A percentile compares a stretch with the other conserved stretches of the same genome.
phyloP scores from a whole-genome alignment of 1,284 basidiomycete genomes.

The Pyrrhoderma noxium region DNA sequence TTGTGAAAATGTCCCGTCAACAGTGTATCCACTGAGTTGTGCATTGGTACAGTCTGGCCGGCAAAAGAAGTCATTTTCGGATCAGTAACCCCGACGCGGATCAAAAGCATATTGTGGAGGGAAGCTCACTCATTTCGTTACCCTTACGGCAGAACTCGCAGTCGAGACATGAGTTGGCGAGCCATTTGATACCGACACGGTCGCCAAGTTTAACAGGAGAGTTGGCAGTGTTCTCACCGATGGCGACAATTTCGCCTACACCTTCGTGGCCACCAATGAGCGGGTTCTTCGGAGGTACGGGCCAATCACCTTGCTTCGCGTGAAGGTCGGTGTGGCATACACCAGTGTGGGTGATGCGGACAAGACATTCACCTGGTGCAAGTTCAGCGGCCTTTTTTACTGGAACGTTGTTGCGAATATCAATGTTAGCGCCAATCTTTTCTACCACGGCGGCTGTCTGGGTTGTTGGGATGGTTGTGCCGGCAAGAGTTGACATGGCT shows the following conservation, averaged over 20 bases:
- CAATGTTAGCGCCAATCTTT: slow-evolving; percentile 29
- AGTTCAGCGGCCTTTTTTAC: slow-evolving; percentile 54
- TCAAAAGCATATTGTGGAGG: slow-evolving; percentile 13
- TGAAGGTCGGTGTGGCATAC: slow-evolving; percentile 65
- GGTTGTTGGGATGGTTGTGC: slow-evolving; percentile 33
- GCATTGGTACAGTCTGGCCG: slow-evolving; percentile 36
- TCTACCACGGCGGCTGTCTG: slow-evolving; percentile 45
- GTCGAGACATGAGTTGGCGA: slow-evolving; percentile 53
- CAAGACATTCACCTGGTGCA: slow-evolving; percentile 56
- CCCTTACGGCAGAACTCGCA: slow-evolving; percentile 58
- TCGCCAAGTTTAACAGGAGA: slow-evolving; percentile 47
- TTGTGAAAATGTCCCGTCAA: slow-evolving; percentile 51
- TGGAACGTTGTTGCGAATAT: slow-evolving; percentile 33
- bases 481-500: slow-evolving; percentile 8
- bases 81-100: background rate
- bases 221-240: slow-evolving; percentile 43
- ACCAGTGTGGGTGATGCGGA: slow-evolving; percentile 58
- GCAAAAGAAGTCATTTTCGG: slow-evolving; percentile 1
- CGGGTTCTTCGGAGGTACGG: slow-evolving; percentile 40
- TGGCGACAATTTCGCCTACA: slow-evolving; percentile 54
- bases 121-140: slow-evolving; percentile 41
- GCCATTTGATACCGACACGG: slow-evolving; percentile 71
- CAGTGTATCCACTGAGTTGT: slow-evolving; percentile 46
- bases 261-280: slow-evolving; percentile 70
- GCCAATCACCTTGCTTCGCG: slow-evolving; percentile 51